Conservation (phyloP, 2,329 filamentous ascomycete genomes). For the Cladobotryum mycophilum region DNA sequence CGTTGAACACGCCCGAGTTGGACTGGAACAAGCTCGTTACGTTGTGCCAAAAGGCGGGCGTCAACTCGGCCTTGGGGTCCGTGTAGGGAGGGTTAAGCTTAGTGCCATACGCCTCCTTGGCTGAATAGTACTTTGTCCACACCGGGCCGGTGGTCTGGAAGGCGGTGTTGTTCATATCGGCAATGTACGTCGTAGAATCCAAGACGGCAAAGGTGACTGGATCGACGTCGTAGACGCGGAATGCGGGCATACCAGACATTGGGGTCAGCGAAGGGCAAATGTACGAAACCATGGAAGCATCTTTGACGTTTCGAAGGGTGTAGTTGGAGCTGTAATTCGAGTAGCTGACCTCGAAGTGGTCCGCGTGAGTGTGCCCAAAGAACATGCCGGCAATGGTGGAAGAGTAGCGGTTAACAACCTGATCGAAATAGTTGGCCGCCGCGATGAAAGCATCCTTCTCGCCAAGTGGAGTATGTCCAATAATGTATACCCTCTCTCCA, state of each 20-base stretch:
- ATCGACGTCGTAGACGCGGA: constrained; percentile 54
- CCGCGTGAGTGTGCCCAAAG: constrained; percentile 52
- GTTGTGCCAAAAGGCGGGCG: constrained; percentile 54
- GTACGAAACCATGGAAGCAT: constrained; percentile 42
- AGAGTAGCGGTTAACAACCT: constrained; percentile 47
- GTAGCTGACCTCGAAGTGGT: constrained; percentile 52
- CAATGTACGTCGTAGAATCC: constrained; percentile 48
- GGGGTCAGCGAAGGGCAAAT: constrained; percentile 50
- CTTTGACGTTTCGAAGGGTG: constrained; percentile 18
- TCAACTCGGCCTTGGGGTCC: constrained; percentile 38
- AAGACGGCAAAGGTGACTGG: constrained; percentile 49
- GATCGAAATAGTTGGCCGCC: constrained; percentile 45
- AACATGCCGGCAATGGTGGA: constrained; percentile 50
- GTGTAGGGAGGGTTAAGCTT: constrained; percentile 36
- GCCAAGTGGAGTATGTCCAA: constrained; percentile 52
- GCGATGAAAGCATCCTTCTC: constrained; percentile 46
- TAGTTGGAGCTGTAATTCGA: constrained; percentile 32
- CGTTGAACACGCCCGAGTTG: constrained; percentile 37
- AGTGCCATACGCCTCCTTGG: constrained; percentile 46
- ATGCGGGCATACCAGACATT: constrained; percentile 48
- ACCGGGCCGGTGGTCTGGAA: constrained; percentile 40
- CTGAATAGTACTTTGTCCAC: constrained; percentile 53
- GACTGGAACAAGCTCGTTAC: constrained; percentile 43
- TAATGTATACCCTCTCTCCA: constrained; percentile 48
- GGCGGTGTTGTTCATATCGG: constrained; percentile 40